These are phyloP conservation scores for Scleroderma citrinum DNA, from an alignment of 768 basidiomycete genomes.

Conservation along the genomic window DNA sequence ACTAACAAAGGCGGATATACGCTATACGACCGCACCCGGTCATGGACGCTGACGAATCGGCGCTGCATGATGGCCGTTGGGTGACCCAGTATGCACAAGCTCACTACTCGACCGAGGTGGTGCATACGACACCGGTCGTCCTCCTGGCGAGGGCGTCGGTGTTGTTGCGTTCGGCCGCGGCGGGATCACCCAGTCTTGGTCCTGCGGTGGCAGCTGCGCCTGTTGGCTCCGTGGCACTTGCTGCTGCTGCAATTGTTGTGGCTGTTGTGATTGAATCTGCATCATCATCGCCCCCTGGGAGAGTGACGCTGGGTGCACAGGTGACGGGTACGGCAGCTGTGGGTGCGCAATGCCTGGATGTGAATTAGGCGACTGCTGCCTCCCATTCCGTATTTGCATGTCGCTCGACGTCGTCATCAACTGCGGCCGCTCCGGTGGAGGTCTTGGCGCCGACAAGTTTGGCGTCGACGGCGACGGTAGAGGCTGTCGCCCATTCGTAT, in stretches of 20 bases:
- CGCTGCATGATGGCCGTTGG: slow-evolving; percentile 40
- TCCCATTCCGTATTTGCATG: slow-evolving; percentile 32
- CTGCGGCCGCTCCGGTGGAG: slow-evolving; percentile 43
- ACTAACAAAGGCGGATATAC: slow-evolving; percentile 8
- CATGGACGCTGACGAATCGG: slow-evolving; percentile 49
- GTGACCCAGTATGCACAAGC: slow-evolving; percentile 33
- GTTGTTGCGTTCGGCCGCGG: slow-evolving; percentile 36
- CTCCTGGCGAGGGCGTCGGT: slow-evolving; percentile 29
- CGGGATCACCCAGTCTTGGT: slow-evolving; percentile 34
- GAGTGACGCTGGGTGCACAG: slow-evolving; percentile 39
- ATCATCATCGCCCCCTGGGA: slow-evolving; percentile 37
- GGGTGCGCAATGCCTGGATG: slow-evolving; percentile 36
- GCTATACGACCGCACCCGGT: slow-evolving; percentile 10
- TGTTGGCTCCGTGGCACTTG: background rate
- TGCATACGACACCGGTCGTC: slow-evolving; percentile 49
- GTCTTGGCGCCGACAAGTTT: slow-evolving; percentile 15
- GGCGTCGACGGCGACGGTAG: slow-evolving; percentile 25
- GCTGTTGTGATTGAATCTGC: slow-evolving; percentile 36
- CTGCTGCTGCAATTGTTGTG: slow-evolving; percentile 10
- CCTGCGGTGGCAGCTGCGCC: slow-evolving; percentile 33
- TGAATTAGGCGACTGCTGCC: slow-evolving; percentile 36
- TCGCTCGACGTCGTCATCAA: slow-evolving; percentile 36
- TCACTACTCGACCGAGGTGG: slow-evolving; percentile 42
- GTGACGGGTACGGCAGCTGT: slow-evolving; percentile 40
- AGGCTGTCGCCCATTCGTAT: slow-evolving; percentile 40